phyloP scores from a whole-genome alignment of 805 yeast genomes.

The Yarrowia osloensis region DNA sequence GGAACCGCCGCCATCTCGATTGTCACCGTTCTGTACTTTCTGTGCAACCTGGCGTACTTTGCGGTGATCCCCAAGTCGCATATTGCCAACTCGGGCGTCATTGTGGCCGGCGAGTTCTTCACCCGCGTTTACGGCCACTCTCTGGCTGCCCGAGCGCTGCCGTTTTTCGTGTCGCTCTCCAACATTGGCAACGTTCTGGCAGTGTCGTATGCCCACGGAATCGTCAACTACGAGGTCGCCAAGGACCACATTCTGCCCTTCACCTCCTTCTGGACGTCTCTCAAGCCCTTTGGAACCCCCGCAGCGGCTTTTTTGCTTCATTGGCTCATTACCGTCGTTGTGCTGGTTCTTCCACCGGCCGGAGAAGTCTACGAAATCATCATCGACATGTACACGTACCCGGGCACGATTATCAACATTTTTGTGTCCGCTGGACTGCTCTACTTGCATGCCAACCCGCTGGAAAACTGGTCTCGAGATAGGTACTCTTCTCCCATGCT shows the following conservation, averaged over 20 bases:
- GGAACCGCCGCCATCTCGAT: slow-evolving; percentile 60
- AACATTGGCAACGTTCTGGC: slow-evolving; percentile 67
- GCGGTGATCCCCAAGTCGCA: slow-evolving; percentile 51
- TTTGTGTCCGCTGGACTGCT: slow-evolving; percentile 55
- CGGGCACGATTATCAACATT: slow-evolving; percentile 61
- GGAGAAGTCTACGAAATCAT: slow-evolving; percentile 65
- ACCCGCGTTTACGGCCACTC: slow-evolving; percentile 59
- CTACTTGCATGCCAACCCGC: slow-evolving; percentile 50
- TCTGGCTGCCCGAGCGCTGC: slow-evolving; percentile 52
- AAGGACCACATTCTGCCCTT: slow-evolving; percentile 54
- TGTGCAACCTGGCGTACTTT: slow-evolving; percentile 61
- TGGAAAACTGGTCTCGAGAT: slow-evolving; percentile 47
- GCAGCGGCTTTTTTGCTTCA: slow-evolving; percentile 53
- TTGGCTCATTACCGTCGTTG: slow-evolving; percentile 57
- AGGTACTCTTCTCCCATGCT: slow-evolving; percentile 41
- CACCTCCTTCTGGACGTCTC: slow-evolving; percentile 49
- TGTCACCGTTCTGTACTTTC: slow-evolving; percentile 56
- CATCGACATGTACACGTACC: slow-evolving; percentile 63
- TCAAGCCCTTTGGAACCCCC: slow-evolving; percentile 46
- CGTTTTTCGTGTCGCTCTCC: slow-evolving; percentile 60
- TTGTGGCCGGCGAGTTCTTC: slow-evolving; percentile 65
- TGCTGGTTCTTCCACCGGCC: slow-evolving; percentile 60
- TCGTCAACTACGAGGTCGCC: slow-evolving; percentile 62
- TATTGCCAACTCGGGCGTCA: slow-evolving; percentile 55
- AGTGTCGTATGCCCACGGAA: slow-evolving; percentile 61